Base-by-base conservation (phyloP, 169 alveolate genomes). In the Cryptosporidium ryanae region DNA sequence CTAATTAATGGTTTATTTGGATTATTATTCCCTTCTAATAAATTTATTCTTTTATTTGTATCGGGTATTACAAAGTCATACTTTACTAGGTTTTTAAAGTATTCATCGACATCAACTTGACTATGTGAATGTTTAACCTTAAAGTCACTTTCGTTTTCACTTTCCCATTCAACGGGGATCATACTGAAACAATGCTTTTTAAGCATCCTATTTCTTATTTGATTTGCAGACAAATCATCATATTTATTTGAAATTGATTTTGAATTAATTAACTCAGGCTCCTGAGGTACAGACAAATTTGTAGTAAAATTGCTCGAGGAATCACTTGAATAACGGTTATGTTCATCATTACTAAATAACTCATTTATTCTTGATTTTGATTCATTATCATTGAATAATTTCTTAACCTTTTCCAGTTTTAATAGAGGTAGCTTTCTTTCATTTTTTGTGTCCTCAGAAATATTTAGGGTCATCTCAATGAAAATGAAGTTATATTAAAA, bases 201-300 rank as follows among this genome's bases (percentile, higher is more conserved):
- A 2, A 68, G 29, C 83, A 68, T 52, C 17, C 83, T 68, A 27
- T 68, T 68, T 68, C 52, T 68, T 52, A 68, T 68, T 18, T 68
- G 83, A 23, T 68, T 68, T 27, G 15, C 27, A n/a, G 83, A 44
- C n/a, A 68, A 7, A 23, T 68, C 83, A 17, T 52, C 67, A 54
- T 68, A 68, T 32, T 68, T 68, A 32, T 27, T 55, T 32, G 83
- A 68, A 32, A 54, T 68, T 52, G 66, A 50, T 32, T 23, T 68
- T 18, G 50, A 17, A 5, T 49, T 52, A 17, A 17, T 49, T 21
- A 54, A 15, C 32, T 68, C 66, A 29, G 87, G 87, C 25, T 76
- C 87, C 61, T 76, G 87, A 8, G 87, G 87, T 29, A 76, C 63
- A 6, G 87, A 76, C 48, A 55, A 55, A 46, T 55, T 54, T 4